Percentiles rank a stretch among this genome's conserved stretches.
These are phyloP conservation scores for Ziziphus jujuba DNA, from an alignment of 306 rosid genomes.

Conservation along the genomic window DNA sequence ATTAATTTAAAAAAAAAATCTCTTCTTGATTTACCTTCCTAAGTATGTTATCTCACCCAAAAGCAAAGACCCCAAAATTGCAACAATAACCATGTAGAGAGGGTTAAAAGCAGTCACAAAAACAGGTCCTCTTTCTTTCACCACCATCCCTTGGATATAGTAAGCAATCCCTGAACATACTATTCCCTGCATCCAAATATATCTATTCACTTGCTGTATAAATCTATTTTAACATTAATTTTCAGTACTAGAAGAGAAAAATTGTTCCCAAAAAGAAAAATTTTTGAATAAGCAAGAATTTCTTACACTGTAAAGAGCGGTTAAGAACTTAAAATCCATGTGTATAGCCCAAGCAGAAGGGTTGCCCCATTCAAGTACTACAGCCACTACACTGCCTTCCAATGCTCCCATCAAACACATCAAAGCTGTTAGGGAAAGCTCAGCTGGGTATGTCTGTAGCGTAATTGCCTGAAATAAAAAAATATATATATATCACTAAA, in stretches of 20 bases:
- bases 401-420: slow-evolving; percentile 45
- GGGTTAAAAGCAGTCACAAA: slow-evolving; percentile 50
- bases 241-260: neutral
- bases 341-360: slow-evolving; percentile 49
- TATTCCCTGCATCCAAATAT: slow-evolving; percentile 45
- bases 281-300: neutral
- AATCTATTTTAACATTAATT: neutral
- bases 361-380: slow-evolving; percentile 44
- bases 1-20: no score
- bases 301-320: slow-evolving; percentile 48
- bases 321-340: slow-evolving; percentile 33
- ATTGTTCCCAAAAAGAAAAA: neutral
- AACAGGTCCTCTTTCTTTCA: slow-evolving; percentile 58
- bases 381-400: slow-evolving; percentile 36
- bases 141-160: slow-evolving; percentile 42
- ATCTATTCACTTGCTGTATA: neutral
- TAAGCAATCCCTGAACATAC: slow-evolving; percentile 38
- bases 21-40: slow-evolving; percentile 56
- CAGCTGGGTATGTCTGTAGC: slow-evolving; percentile 47
- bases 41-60: slow-evolving; percentile 38
- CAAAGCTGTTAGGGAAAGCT: slow-evolving; percentile 48
- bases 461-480: slow-evolving; percentile 41
- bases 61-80: slow-evolving; percentile 40
- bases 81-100: slow-evolving; percentile 46
- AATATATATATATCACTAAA: no score